Evolutionary conservation across 495 filamentous ascomycete genomes (phyloP).

Genomic region (Xylaria cubensis): DNA sequence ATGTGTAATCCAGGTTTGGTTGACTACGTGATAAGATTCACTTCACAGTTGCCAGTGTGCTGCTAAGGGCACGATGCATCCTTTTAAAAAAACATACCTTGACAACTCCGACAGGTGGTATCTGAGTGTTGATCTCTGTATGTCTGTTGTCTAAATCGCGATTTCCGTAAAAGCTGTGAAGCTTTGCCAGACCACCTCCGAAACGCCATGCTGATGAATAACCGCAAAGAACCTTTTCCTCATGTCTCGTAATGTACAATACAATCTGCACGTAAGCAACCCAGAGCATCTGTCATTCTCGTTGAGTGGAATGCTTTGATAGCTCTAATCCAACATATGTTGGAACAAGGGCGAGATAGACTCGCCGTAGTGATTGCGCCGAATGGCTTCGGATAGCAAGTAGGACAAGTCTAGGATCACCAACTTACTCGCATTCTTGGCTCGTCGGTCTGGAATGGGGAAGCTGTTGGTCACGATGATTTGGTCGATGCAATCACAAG

Average conservation of each 20-base stretch:
- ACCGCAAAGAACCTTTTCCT: conserved; percentile 18
- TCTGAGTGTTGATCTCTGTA: conserved; percentile 40
- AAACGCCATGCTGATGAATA: conserved; percentile 34
- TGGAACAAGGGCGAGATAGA: conserved; percentile 88
- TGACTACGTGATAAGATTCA: not conserved
- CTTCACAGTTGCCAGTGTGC: conserved; percentile 4
- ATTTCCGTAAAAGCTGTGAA: conserved; percentile 21
- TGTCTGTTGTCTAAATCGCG: conserved; percentile 23
- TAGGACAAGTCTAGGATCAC: conserved; percentile 86
- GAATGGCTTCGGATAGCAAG: conserved; percentile 88
- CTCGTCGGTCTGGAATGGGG: conserved; percentile 77
- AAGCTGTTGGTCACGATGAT: conserved; percentile 98
- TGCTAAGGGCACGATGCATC: not conserved
- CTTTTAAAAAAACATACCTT: conserved; percentile 21
- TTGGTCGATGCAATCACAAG: conserved; percentile 87
- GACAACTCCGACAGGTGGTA: conserved; percentile 38
- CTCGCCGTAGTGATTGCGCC: conserved; percentile 91
- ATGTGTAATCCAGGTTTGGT: not conserved
- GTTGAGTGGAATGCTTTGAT: conserved; percentile 10
- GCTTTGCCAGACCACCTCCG: conserved; percentile 22
- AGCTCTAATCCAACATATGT: conserved; percentile 63
- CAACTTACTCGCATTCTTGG: conserved; percentile 78
- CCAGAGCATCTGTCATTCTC: conserved; percentile 13
- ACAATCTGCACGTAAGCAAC: conserved; percentile 19
- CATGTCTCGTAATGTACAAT: conserved; percentile 31